These are phyloP conservation scores for Nakazawaea ernobii DNA, from an alignment of 805 yeast genomes.

Conservation along the genomic window DNA sequence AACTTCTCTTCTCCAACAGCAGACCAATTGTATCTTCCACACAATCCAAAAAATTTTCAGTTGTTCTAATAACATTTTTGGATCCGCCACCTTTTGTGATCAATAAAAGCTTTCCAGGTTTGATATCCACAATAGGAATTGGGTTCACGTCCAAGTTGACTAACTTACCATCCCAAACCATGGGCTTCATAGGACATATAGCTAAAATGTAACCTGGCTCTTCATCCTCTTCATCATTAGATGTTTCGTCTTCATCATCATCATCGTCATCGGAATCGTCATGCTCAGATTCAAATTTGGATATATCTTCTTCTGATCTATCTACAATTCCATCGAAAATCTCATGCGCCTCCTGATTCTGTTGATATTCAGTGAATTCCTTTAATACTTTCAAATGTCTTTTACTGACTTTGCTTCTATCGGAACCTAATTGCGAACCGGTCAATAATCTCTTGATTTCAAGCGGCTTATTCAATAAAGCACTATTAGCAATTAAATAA, in stretches of 20 bases:
- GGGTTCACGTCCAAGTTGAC: conserved; percentile 44
- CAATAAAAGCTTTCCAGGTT: conserved; percentile 60
- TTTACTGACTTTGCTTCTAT: conserved; percentile 29
- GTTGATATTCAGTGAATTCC: conserved; percentile 20
- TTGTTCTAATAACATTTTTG: conserved; percentile 46
- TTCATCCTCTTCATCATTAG: conserved; percentile 18
- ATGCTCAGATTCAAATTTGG: conserved; percentile 12
- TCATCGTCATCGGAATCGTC: conserved; percentile 23
- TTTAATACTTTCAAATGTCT: conserved; percentile 25
- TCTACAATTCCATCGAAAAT: background rate
- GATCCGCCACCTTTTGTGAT: conserved; percentile 65
- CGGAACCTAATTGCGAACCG: conserved; percentile 47
- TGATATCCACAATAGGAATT: conserved; percentile 50
- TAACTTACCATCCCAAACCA: conserved; percentile 86
- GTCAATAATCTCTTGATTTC: conserved; percentile 39
- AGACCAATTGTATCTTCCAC: conserved; percentile 49
- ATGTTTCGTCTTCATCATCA: conserved; percentile 19
- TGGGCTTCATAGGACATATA: conserved; percentile 73
- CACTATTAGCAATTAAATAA: conserved; percentile 72
- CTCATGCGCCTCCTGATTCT: conserved; percentile 8
- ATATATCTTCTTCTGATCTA: conserved; percentile 14
- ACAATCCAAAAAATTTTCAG: conserved; percentile 49
- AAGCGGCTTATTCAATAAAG: conserved; percentile 35
- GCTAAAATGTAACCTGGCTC: conserved; percentile 61
- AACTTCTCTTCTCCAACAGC: conserved; percentile 60